Conservation (phyloP, 2,329 filamentous ascomycete genomes). For the Incumbomyces delicatus region DNA sequence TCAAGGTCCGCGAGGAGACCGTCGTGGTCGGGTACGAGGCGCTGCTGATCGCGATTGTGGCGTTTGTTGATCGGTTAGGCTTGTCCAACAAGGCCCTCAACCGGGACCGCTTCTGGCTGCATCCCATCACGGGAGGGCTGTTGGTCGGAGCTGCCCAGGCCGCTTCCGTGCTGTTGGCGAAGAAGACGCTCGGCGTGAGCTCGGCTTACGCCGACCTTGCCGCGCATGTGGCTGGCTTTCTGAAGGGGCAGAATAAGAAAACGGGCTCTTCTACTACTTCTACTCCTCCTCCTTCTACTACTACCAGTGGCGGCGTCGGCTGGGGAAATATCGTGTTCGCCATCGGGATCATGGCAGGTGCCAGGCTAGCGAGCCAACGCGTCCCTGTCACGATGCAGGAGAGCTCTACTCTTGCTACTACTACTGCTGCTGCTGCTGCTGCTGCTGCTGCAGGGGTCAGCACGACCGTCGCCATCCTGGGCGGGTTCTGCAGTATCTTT, state of each 20-base stretch:
- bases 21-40: conserved; percentile 36
- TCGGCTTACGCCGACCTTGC: conserved; percentile 53
- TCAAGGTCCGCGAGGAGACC: conserved; percentile 11
- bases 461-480: conserved; percentile 36
- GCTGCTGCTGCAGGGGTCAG: conserved; percentile 3
- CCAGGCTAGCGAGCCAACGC: conserved; percentile 15
- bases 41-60: conserved; percentile 31
- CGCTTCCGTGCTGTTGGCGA: conserved; percentile 44
- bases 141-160: conserved; percentile 51
- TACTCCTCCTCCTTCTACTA: too few species aligned
- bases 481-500: conserved; percentile 49
- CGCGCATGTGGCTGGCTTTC: conserved; percentile 41
- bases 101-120: conserved; percentile 31
- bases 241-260: conserved; percentile 21
- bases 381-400: conserved; percentile 2
- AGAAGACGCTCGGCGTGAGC: conserved; percentile 51
- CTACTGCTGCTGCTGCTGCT: conserved; percentile 7
- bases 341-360: conserved; percentile 37
- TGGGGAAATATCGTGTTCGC: conserved; percentile 44
- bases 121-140: conserved; percentile 47
- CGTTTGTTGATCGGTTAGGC: conserved; percentile 18
- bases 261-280: too few species aligned
- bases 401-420: too few species aligned
- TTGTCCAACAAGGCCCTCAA: conserved; percentile 16
- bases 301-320: too few species aligned